Base-by-base conservation (phyloP, 192 early-diverging fungal species). In the Funneliformis geosporum region DNA sequence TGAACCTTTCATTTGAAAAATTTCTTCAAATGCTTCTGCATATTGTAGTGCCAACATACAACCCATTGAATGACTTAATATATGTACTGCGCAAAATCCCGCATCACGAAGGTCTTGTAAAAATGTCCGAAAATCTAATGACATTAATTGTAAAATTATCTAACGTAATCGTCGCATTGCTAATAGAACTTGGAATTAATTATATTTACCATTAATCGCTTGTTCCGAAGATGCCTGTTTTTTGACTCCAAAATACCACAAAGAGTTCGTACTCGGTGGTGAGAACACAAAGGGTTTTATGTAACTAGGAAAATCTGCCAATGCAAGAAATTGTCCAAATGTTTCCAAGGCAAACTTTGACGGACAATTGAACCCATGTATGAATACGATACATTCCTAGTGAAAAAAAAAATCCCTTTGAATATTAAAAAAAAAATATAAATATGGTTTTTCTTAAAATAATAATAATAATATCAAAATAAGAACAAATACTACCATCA, bases 241-340 rank as follows among this genome's bases (percentile, higher is more conserved):
- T 55, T 85, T 82, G 5, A 78, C 81, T 8, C 39, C 82, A 27
- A 78, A 85, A 61, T 85, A 85, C 44, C 84, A 82, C 39, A 85
- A 68, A n/a, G 84, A 81, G 8, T 75, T 81, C 5, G 84, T 78
- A 3, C 82, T 79, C 1, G 84, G 74, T 76, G 82, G 82, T n/a
- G 74, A 81, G 42, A 85, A 85, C 1, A 85, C 80, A 60, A 85
- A 85, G 11, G 84, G 84, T 25, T 85, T 85, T 64, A 85, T 83
- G 27, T 85, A 85, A 12, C 78, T 68, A 0, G 84, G 84, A 33
- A 85, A 81, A 28, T 85, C 84, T 11, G 80, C 84, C 0, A 85
- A 40, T 0, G 84, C 75, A 39, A 85, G 70, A 50, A 85, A 68
- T 65, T 85, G 84, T 25, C 84, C 84, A 4, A 85, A 64, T 50